Base-by-base conservation (phyloP, 169 alveolate genomes). In the Plasmodium inui region DNA sequence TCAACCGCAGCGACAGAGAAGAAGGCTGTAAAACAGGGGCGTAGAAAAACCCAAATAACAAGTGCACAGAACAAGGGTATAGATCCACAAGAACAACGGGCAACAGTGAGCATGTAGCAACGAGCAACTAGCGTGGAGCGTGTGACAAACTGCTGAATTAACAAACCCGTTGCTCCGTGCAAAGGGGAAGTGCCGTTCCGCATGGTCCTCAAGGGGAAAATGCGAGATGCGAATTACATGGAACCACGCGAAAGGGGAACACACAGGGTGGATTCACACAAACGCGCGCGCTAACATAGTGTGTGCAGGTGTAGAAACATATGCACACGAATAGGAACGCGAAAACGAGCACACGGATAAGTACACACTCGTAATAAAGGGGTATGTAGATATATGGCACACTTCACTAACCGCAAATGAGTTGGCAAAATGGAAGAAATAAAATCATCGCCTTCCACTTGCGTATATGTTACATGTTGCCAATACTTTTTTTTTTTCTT, bases 241-340 rank as follows among this genome's bases (percentile, higher is more conserved):
- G 76, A 67, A 67, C 37, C 37, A 67, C 76, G 12, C 19, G 22
- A 67, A 67, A 67, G 76, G 76, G 76, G 14, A 3, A 50, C 61
- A 50, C 76, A 9, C 37, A 67, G 37, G 32, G 76, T 67, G 76
- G 76, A 67, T 67, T 22, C 17, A 67, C 76, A 67, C 76, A 67
- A 67, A 67, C 37, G 30, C 17, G 26, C 37, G 37, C 37, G 30
- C 76, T 2, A 67, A 67, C 76, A 67, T 67, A 10, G 76, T 67
- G 76, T 67, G 76, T 67, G 76, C 37, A 67, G 14, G 76, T 67
- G 76, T 67, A 28, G 8, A 28, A 26, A 39, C 76, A 67, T 28
- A 67, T 22, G 76, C 30, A 67, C 76, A 67, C 41, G 76, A 67
- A 67, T 28, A n/a, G 12, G n/a, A 67, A 67, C 76, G 76, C 76